Percentiles rank a stretch among this genome's conserved stretches.
Conservation (phyloP, 31 red algal genomes). For the Odonthalia washingtoniensis region DNA sequence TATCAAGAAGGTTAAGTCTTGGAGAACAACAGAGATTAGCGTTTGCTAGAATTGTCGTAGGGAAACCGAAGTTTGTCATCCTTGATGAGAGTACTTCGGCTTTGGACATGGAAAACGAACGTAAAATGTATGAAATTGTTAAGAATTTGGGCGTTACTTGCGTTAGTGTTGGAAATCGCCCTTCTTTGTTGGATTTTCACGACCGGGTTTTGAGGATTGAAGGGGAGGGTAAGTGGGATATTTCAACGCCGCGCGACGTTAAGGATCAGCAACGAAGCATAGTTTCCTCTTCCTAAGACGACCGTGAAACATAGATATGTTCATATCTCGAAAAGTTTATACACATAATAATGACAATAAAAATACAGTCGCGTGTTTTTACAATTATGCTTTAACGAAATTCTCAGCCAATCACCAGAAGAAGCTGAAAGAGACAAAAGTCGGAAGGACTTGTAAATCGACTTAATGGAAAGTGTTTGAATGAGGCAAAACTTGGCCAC, state of each 20-base stretch:
- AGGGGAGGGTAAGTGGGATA: neutral
- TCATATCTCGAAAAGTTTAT: too few species aligned
- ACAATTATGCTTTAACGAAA: too few species aligned
- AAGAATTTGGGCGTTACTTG: constrained; percentile 1
- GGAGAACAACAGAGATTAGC: constrained; percentile 97
- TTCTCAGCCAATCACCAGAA: too few species aligned
- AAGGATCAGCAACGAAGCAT: neutral
- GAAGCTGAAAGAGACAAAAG: too few species aligned
- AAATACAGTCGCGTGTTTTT: too few species aligned
- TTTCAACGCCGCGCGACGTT: neutral
- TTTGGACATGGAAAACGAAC: constrained; percentile 88
- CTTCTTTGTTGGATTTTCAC: constrained; percentile 84
- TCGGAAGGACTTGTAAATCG: too few species aligned
- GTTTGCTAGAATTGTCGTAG: constrained; percentile 84
- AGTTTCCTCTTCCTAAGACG: too few species aligned
- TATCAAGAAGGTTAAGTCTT: constrained; percentile 85
- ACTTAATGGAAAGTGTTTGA: too few species aligned
- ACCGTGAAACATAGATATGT: too few species aligned
- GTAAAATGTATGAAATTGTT: constrained; percentile 80
- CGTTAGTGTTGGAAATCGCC: constrained; percentile 92
- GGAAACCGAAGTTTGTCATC: constrained; percentile 75
- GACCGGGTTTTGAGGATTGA: neutral
- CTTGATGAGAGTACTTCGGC: constrained; percentile 94
- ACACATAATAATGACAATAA: too few species aligned
- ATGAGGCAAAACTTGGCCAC: too few species aligned